Evolutionary conservation across 2,329 filamentous ascomycete genomes (phyloP).

Genomic region (Talaromyces sp.): DNA sequence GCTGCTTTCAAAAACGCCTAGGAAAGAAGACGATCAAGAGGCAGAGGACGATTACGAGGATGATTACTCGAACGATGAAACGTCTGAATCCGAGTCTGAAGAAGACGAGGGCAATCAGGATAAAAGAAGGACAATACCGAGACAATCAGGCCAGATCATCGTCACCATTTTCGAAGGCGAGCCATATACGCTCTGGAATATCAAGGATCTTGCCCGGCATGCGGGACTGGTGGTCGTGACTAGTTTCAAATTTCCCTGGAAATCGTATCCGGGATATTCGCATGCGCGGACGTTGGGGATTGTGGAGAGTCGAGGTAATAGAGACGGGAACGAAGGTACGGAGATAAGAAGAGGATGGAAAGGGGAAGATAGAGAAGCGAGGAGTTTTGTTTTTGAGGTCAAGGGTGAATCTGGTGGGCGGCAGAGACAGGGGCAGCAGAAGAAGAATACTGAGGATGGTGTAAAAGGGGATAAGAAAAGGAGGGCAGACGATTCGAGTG

Average conservation of each 20-base stretch:
- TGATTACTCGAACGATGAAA: slow-evolving; percentile 11
- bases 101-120: slow-evolving; percentile 21
- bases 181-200: slow-evolving; percentile 94
- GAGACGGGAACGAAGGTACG: not conserved
- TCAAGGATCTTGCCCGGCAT: slow-evolving; percentile 80
- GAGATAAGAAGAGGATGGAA: slow-evolving; percentile 48
- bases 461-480: not conserved
- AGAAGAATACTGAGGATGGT: not conserved
- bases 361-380: slow-evolving; percentile 47
- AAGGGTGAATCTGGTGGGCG: slow-evolving; percentile 28
- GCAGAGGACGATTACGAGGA: slow-evolving; percentile 20
- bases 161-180: slow-evolving; percentile 90
- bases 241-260: slow-evolving; percentile 49
- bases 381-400: slow-evolving; percentile 46
- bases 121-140: slow-evolving; percentile 18
- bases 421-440: not conserved
- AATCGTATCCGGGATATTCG: slow-evolving; percentile 46
- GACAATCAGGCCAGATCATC: slow-evolving; percentile 57
- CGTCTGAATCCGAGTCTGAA: slow-evolving; percentile 19
- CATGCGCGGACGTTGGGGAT: slow-evolving; percentile 48
- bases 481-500: slow-evolving; percentile 1
- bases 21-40: slow-evolving; percentile 20
- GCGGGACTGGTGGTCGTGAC: slow-evolving; percentile 45
- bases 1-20: slow-evolving; percentile 33
- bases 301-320: slow-evolving; percentile 37